A percentile compares a stretch with the other conserved stretches of the same genome.
phyloP scores from a whole-genome alignment of 2,329 filamentous ascomycete genomes.

The Botryotinia convoluta region DNA sequence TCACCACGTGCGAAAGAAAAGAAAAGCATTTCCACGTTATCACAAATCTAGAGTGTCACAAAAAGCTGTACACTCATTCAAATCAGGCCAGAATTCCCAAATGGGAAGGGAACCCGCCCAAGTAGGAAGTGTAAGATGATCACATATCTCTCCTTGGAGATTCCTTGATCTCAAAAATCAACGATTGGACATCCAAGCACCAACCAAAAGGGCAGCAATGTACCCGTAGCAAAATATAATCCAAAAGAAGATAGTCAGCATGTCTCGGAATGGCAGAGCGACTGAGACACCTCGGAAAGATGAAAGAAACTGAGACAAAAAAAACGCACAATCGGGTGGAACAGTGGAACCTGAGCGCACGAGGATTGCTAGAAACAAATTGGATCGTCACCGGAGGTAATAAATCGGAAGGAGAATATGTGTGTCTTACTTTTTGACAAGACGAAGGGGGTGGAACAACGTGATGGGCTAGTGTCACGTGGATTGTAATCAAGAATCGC shows the following conservation, averaged over 20 bases:
- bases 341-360: constrained; percentile 16
- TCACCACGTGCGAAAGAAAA: constrained; percentile 2
- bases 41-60: neutral
- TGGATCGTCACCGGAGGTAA: constrained; percentile 11
- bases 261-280: constrained; percentile 15
- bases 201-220: neutral
- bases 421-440: constrained; percentile 17
- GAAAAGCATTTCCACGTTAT: constrained; percentile 12
- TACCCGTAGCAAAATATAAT: neutral
- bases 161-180: constrained; percentile 5
- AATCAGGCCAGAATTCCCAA: neutral
- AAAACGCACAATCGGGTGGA: constrained; percentile 20
- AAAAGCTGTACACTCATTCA: neutral
- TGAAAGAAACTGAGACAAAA: constrained; percentile 9
- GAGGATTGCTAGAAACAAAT: constrained; percentile 15
- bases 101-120: neutral
- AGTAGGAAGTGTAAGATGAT: neutral
- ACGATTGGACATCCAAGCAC: neutral
- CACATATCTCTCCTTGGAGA: constrained; percentile 5
- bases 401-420: constrained; percentile 21
- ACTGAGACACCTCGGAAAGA: constrained; percentile 16
- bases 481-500: neutral
- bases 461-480: neutral
- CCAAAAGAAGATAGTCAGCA: neutral
- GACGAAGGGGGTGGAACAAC: neutral